Base-by-base conservation (phyloP, 345 rosid genomes). In the Carallia brachiata region DNA sequence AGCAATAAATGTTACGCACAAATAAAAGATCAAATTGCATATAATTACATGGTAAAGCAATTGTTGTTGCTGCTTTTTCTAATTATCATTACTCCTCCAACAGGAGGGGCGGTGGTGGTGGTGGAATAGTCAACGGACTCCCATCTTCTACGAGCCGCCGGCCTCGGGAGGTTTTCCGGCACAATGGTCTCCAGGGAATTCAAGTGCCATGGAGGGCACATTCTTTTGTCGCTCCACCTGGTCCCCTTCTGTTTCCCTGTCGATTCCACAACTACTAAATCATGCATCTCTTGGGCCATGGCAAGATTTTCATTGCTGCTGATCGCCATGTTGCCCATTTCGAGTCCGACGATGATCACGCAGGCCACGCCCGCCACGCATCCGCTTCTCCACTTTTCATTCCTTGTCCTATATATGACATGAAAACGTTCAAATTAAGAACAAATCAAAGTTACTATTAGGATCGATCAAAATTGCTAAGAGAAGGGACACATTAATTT, bases 81-180 rank as follows among this genome's bases (percentile, higher is more conserved):
- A 27, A 36, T 7, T 2, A 4, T 50, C 0, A 6, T 15, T 7
- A 23, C 44, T 50, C 63, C 19, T 50, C 63, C 19, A 30, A 57
- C 32, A 1, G 12, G 16, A 4, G 67, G 73, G 12, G 80, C 65
- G 36, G 9, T 31, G n/a, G 28, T 60, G 55, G 63, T 60, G 55
- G 63, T 27, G 28, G 82, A 40, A 5, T 27, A 10, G 8, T 27
- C 74, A 62, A 69, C 55, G 0, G 10, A 12, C 50, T 75, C 79
- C 71, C 65, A 65, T 67, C 78, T 60, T 66, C 69, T 19, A 4
- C 67, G 78, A 75, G 80, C 67, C 0, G 82, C n/a, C 5, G 82
- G 79, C 58, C 84, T 57, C 2, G 84, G 84, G 12, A 81, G 84
- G 34, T 78, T 75, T 75, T 81, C 84, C 0, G 84, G 84, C 27